Base-by-base conservation (phyloP, 768 basidiomycete species). In the Lactarius indigo region DNA sequence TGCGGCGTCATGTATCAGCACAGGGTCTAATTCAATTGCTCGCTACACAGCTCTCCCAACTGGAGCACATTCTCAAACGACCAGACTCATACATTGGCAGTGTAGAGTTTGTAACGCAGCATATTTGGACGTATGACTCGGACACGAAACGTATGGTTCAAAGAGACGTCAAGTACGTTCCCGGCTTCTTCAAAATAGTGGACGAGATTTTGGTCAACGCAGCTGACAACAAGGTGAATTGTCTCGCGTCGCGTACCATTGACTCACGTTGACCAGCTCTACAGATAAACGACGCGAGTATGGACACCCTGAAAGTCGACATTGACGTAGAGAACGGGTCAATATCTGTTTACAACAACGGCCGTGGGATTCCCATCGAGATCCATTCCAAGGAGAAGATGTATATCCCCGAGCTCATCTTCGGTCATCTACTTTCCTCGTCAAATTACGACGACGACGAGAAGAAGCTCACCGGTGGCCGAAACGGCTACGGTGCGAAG, bases 171-270 rank as follows among this genome's bases (percentile, higher is more conserved):
- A 92, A 87, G 72, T 99, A 90, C 74, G 96, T 98, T 2, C 97
- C 97, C 0, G 97, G 96, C 61, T 96, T 99, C 77, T 95, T 96
- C 85, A 99, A 99, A 83, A 99, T 99, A 73, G 90, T 99, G 17
- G 97, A 99, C 73, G 97, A 99, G 79, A 99, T 99, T 73, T 82
- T 99, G 3, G 97, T 99, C 72, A 99, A 99, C 77, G 97, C 97
- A 26, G 97, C 97, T 4, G 97, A 99, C 76, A 97, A 98, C 80
- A 99, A 99, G 89, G 96, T 92, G 50, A 69, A 64, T 81, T 76
- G 10, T n/a, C 17, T 17, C 0, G n/a, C 13, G 15, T 39, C n/a
- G 41, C 13, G 17, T 60, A 33, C 44, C n/a, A 55, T 23, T 26
- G n/a, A n/a, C 20, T 31, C 23, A 54, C 35, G 52, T 57, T 64